phyloP scores from a whole-genome alignment of 2,329 filamentous ascomycete species.

The Verticillium albo-atrum region DNA sequence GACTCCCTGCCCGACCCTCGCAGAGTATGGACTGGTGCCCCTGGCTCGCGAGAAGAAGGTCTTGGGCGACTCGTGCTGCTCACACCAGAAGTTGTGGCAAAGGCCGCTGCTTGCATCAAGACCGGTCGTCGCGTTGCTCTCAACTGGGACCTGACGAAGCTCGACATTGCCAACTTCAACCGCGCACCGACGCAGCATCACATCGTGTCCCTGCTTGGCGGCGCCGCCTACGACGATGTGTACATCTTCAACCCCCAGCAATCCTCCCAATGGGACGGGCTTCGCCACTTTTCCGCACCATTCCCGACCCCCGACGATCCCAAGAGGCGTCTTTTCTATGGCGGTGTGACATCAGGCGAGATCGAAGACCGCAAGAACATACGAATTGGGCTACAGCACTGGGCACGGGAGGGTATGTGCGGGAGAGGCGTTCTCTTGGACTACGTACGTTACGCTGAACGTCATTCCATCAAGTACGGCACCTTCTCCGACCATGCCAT shows the following conservation, averaged over 20 bases:
- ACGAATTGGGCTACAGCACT: slow-evolving; percentile 43
- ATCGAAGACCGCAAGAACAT: slow-evolving; percentile 37
- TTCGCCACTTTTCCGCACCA: slow-evolving; percentile 43
- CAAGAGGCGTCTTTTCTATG: slow-evolving; percentile 39
- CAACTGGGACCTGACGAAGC: slow-evolving; percentile 51
- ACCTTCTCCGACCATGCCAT: slow-evolving; percentile 35
- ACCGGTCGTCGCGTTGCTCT: slow-evolving; percentile 47
- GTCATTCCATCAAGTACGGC: slow-evolving; percentile 31
- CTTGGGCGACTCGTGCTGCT: slow-evolving; percentile 45
- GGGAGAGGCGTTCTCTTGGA: slow-evolving; percentile 49
- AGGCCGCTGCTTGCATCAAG: slow-evolving; percentile 45
- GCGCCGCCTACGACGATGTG: slow-evolving; percentile 43
- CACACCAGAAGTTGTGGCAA: slow-evolving; percentile 45
- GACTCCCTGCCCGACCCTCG: slow-evolving; percentile 42
- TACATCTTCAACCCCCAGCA: slow-evolving; percentile 47
- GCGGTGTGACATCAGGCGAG: slow-evolving; percentile 38
- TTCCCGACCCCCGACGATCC: slow-evolving; percentile 24
- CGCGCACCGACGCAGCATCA: slow-evolving; percentile 45
- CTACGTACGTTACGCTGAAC: slow-evolving; percentile 39
- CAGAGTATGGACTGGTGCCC: slow-evolving; percentile 40
- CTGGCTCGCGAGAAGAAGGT: slow-evolving; percentile 45
- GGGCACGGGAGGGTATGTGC: slow-evolving; percentile 40
- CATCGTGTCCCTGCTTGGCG: slow-evolving; percentile 42
- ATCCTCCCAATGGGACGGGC: slow-evolving; percentile 47
- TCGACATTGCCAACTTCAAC: slow-evolving; percentile 50